These are phyloP conservation scores for Vanderwaltozyma polyspora DNA, from an alignment of 805 yeast species.

Conservation along the genomic window DNA sequence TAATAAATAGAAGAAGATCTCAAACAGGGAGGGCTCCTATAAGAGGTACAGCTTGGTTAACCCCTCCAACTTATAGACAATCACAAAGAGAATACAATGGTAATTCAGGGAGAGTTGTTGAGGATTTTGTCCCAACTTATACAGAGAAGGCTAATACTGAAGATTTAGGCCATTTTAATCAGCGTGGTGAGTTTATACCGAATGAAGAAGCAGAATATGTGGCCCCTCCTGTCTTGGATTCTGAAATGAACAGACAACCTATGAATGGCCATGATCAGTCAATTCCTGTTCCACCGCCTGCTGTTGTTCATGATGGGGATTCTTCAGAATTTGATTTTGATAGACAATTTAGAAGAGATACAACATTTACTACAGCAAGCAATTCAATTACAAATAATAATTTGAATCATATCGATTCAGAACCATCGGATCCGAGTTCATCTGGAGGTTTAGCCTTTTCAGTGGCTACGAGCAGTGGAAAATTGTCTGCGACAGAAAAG, in stretches of 20 bases:
- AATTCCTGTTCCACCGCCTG: neutral
- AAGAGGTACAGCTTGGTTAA: constrained; percentile 73
- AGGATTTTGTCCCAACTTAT: constrained; percentile 57
- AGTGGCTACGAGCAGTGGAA: too few species aligned
- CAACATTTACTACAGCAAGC: too few species aligned
- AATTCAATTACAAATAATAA: too few species aligned
- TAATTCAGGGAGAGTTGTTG: constrained; percentile 17
- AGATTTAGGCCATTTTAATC: constrained; percentile 73
- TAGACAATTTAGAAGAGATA: neutral
- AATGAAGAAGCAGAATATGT: constrained; percentile 25
- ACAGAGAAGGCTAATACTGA: constrained; percentile 54
- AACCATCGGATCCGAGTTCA: too few species aligned
- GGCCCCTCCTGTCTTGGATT: constrained; percentile 21
- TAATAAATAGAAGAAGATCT: constrained; percentile 43
- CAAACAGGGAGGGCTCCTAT: constrained; percentile 42
- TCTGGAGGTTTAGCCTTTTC: too few species aligned
- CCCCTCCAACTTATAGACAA: constrained; percentile 69
- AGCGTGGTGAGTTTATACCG: constrained; percentile 40
- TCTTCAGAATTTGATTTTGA: neutral
- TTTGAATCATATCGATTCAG: too few species aligned
- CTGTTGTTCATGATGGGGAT: neutral
- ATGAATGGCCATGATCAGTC: too few species aligned
- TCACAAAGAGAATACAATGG: constrained; percentile 46
- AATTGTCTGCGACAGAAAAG: too few species aligned
- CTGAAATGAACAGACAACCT: neutral